Conservation (phyloP, 371 early-diverging fungal genomes). For the Mucor mucedo region DNA sequence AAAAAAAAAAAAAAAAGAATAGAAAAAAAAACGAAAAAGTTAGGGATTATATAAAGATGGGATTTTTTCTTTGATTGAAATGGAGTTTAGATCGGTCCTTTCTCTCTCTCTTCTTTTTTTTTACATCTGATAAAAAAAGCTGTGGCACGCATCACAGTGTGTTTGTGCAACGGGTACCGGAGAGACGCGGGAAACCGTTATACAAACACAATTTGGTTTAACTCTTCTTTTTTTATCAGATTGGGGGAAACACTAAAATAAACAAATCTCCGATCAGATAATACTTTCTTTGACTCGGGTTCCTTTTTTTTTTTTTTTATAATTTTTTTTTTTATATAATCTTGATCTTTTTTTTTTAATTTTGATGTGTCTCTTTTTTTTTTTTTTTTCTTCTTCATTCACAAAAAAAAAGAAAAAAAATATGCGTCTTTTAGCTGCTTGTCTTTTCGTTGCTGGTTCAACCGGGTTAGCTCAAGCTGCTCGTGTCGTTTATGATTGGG, state of each 20-base stretch:
- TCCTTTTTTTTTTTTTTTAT: not conserved
- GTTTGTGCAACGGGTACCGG: slow-evolving; percentile 4
- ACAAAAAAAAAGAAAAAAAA: slow-evolving; percentile 3
- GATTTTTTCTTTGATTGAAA: slow-evolving; percentile 16
- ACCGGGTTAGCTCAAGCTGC: slow-evolving; percentile 50
- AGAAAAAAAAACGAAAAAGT: slow-evolving; percentile 19
- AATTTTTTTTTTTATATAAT: not conserved
- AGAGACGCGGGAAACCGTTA: slow-evolving; percentile 2
- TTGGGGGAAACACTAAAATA: slow-evolving; percentile 11
- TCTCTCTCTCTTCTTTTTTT: slow-evolving; percentile 1
- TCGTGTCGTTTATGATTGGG: slow-evolving; percentile 71
- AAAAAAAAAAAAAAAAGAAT: slow-evolving; percentile 6
- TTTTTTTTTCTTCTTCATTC: slow-evolving; percentile 15
- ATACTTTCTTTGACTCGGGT: slow-evolving; percentile 2
- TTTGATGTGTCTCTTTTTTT: slow-evolving; percentile 11
- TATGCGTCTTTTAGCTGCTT: slow-evolving; percentile 33
- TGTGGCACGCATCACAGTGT: not conserved
- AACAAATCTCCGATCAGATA: not conserved
- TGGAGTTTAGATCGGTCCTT: slow-evolving; percentile 2
- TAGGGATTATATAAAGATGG: slow-evolving; percentile 12
- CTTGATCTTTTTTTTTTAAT: slow-evolving; percentile 14
- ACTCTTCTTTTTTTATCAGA: slow-evolving; percentile 6
- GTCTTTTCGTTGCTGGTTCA: slow-evolving; percentile 30
- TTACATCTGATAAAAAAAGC: slow-evolving; percentile 5
- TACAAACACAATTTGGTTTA: not conserved